Conservation (phyloP, 2,329 filamentous ascomycete species). For the Talaromyces sp. region DNA sequence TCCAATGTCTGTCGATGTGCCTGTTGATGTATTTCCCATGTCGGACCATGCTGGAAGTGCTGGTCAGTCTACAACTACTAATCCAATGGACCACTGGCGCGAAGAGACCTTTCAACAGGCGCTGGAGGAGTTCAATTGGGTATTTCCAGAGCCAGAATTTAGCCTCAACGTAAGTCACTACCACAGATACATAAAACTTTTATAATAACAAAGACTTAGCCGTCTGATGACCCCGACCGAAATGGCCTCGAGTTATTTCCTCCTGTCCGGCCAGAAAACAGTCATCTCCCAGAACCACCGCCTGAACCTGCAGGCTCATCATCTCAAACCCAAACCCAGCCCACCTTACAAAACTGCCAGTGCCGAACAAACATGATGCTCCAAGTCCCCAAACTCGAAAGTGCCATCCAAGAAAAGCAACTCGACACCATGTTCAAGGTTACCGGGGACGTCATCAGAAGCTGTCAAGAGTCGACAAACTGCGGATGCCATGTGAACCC, state of each 20-base stretch:
- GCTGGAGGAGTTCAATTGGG: not conserved
- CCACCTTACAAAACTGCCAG: slow-evolving; percentile 2
- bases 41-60: not conserved
- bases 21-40: not conserved
- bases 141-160: not conserved
- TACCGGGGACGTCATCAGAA: slow-evolving; percentile 11
- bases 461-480: slow-evolving; percentile 10
- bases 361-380: slow-evolving; percentile 12
- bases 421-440: slow-evolving; percentile 14
- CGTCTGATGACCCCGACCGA: not conserved
- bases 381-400: slow-evolving; percentile 10
- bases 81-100: not conserved
- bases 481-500: slow-evolving; percentile 11
- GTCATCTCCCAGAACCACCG: not conserved
- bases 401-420: slow-evolving; percentile 6
- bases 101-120: not conserved
- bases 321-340: not conserved
- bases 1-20: not conserved
- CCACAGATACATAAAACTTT: not conserved
- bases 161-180: not conserved
- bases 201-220: not conserved
- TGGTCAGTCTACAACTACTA: not conserved
- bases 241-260: not conserved
- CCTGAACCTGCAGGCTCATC: not conserved
- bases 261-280: not conserved